Evolutionary conservation across 2,329 filamentous ascomycete species (phyloP).

Genomic region (Penicillium aurantiogriseum): DNA sequence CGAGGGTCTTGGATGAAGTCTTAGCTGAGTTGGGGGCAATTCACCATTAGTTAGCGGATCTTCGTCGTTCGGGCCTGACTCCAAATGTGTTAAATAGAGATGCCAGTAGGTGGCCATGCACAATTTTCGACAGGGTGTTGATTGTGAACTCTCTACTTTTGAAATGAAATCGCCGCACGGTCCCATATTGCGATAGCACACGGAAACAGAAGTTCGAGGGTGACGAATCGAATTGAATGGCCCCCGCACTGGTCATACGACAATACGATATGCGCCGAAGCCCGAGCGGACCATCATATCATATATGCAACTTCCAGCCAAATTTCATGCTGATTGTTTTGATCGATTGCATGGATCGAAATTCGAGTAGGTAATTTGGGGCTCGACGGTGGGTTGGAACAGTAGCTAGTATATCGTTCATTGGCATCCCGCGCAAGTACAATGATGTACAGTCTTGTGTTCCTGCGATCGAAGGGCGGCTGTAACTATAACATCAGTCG

Average conservation of each 20-base stretch:
- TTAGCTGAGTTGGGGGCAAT: too few relatives aligned
- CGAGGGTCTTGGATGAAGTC: too few relatives aligned
- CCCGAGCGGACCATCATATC: background rate
- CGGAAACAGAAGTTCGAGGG: background rate
- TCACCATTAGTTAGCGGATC: background rate
- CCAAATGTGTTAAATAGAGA: background rate
- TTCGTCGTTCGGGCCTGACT: too few relatives aligned
- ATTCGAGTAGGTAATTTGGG: background rate
- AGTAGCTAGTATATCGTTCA: background rate
- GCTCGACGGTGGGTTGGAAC: background rate
- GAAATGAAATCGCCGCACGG: background rate
- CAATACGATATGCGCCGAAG: background rate
- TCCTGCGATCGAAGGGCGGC: background rate
- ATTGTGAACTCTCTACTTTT: background rate
- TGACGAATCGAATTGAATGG: background rate
- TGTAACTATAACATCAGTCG: background rate
- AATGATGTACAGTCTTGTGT: background rate
- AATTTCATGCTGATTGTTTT: background rate
- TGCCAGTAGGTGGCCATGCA: background rate
- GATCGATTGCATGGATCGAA: background rate
- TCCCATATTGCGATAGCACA: background rate
- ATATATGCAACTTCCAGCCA: background rate
- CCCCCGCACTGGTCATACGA: background rate
- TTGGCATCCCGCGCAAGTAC: background rate
- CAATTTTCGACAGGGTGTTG: too few relatives aligned